phyloP scores from a whole-genome alignment of 495 filamentous ascomycete genomes.

The Penicillium fimorum region DNA sequence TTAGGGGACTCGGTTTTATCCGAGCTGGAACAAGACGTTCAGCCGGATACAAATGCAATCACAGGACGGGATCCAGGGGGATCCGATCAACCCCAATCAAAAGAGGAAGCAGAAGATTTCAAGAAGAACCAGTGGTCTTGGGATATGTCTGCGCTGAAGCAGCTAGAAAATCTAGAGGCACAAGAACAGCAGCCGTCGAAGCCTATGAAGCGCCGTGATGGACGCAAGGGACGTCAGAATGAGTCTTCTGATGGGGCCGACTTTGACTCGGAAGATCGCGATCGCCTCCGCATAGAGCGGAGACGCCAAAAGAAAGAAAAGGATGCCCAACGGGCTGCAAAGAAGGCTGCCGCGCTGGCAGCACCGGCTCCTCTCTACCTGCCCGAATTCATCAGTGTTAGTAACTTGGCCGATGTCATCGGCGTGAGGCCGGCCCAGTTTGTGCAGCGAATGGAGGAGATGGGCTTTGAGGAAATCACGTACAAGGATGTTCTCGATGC shows the following conservation, averaged over 20 bases:
- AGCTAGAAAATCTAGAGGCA: conserved; percentile 20
- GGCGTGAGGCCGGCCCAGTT: conserved; percentile 72
- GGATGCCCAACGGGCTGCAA: conserved; percentile 33
- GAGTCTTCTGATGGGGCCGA: conserved; percentile 36
- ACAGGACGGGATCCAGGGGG: conserved; percentile 2
- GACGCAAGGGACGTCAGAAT: conserved; percentile 23
- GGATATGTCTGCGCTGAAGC: conserved; percentile 36
- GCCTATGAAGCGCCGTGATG: conserved; percentile 26
- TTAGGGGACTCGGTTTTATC: conserved; percentile 18
- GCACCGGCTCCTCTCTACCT: conserved; percentile 67
- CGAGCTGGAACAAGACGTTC: conserved; percentile 7
- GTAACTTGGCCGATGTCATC: conserved; percentile 76
- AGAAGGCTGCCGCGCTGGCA: conserved; percentile 31
- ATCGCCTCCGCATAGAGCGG: conserved; percentile 37
- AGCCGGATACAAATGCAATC: not conserved
- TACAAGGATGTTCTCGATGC: conserved; percentile 81
- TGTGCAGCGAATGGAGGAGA: conserved; percentile 63
- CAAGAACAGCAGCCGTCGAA: conserved; percentile 19
- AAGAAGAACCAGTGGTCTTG: conserved; percentile 34
- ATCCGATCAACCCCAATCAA: not conserved
- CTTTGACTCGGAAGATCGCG: conserved; percentile 34
- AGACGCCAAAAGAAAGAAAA: conserved; percentile 49
- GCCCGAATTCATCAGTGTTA: conserved; percentile 87
- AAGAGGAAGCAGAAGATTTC: conserved; percentile 11
- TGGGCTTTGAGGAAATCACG: conserved; percentile 78